phyloP scores from a whole-genome alignment of 441 rosid genomes.

The Mallotus repandus region DNA sequence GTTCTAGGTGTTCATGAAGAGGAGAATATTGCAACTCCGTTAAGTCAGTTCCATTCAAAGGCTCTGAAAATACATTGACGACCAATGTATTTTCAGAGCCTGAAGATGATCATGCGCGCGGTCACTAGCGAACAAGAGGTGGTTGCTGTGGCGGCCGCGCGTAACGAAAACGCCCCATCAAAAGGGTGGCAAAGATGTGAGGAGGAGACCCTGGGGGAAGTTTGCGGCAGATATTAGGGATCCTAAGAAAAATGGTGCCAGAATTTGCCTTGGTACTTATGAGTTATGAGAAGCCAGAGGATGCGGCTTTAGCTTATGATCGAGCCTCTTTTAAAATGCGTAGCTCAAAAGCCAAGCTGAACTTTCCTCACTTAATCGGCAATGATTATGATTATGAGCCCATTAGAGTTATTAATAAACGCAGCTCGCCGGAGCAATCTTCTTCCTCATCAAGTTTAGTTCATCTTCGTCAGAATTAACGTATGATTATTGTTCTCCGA shows the following conservation, averaged over 20 bases:
- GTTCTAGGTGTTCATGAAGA: not conserved
- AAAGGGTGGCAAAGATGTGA: conserved; percentile 38
- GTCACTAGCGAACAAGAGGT: not conserved
- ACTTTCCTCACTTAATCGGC: conserved; percentile 51
- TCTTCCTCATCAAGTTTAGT: conserved; percentile 18
- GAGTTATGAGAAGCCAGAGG: conserved; percentile 43
- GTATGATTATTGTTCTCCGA: conserved; percentile 13
- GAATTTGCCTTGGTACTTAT: conserved; percentile 56
- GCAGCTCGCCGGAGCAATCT: conserved; percentile 29
- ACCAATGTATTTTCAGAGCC: not conserved
- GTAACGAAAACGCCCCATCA: not conserved
- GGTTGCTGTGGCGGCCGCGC: no score
- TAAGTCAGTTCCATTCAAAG: not conserved
- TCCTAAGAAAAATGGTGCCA: conserved; percentile 42
- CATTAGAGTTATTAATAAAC: conserved; percentile 26
- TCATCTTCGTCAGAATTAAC: not conserved
- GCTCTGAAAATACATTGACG: not conserved
- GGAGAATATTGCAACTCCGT: not conserved
- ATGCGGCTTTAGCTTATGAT: conserved; percentile 57
- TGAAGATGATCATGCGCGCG: not conserved
- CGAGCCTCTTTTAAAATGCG: conserved; percentile 49
- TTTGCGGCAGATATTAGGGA: conserved; percentile 62
- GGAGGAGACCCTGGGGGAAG: conserved; percentile 64
- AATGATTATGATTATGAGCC: conserved; percentile 28
- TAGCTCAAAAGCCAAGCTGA: conserved; percentile 54